phyloP scores from a whole-genome alignment of 164 flowering plant species.

The Houttuynia cordata region DNA sequence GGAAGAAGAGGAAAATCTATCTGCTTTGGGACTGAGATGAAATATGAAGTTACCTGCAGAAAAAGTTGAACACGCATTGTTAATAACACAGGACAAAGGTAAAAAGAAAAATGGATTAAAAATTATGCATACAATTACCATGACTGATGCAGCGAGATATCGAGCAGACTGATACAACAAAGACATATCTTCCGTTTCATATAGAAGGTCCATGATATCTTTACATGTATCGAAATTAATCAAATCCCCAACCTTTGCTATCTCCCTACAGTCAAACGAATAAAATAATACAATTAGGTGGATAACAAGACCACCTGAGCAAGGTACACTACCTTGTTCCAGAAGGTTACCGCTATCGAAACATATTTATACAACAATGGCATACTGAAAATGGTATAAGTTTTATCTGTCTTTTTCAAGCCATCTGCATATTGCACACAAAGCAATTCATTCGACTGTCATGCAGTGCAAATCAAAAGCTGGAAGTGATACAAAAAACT shows the following conservation, averaged over 20 bases:
- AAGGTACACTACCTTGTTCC: background rate
- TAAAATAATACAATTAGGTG: background rate
- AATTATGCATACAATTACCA: conserved; percentile 28
- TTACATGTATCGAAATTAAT: conserved; percentile 49
- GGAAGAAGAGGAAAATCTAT: conserved; percentile 69
- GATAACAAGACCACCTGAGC: background rate
- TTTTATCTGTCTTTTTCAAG: too few relatives aligned
- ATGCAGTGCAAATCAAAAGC: too few relatives aligned
- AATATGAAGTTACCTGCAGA: conserved; percentile 53
- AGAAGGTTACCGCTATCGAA: background rate
- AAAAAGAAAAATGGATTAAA: background rate
- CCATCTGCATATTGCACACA: too few relatives aligned
- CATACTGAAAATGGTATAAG: too few relatives aligned
- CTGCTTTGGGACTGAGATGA: conserved; percentile 57
- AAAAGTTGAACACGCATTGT: background rate
- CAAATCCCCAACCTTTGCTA: conserved; percentile 54
- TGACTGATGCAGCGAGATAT: conserved; percentile 57
- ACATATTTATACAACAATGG: too few relatives aligned
- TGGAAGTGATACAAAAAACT: too few relatives aligned
- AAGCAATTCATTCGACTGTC: too few relatives aligned
- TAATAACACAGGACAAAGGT: background rate
- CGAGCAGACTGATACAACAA: conserved; percentile 34
- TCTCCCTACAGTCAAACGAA: conserved; percentile 20
- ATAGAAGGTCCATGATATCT: conserved; percentile 81
- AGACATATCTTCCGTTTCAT: conserved; percentile 50